Conservation (phyloP, 352 stramenopile species). For the Phytophthora hybrid region DNA sequence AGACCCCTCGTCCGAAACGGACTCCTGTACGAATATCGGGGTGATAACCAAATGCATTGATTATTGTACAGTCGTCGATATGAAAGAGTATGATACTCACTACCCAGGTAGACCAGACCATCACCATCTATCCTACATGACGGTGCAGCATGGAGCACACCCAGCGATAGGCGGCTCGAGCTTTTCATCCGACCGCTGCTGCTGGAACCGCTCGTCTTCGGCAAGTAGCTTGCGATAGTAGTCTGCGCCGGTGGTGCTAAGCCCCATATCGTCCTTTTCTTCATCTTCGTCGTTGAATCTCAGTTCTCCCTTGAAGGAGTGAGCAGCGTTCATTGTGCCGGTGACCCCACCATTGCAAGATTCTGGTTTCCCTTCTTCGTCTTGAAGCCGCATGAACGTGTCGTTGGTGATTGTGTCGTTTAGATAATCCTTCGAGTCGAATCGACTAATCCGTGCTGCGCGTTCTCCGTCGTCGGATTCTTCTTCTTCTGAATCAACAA, state of each 20-base stretch:
- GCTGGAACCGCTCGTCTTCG: conserved; percentile 49
- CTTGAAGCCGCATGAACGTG: conserved; percentile 64
- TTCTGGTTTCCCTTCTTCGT: conserved; percentile 42
- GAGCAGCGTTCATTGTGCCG: conserved; percentile 14
- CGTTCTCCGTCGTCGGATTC: conserved; percentile 7
- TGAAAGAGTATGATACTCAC: neutral
- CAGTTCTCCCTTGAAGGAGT: conserved; percentile 76
- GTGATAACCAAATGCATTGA: conserved; percentile 14
- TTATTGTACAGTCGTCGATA: conserved; percentile 18
- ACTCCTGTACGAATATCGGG: too few relatives aligned
- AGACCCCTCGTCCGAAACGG: conserved; percentile 23
- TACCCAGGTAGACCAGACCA: neutral
- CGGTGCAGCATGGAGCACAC: conserved; percentile 65
- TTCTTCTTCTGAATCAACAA: conserved; percentile 31
- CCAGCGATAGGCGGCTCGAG: conserved; percentile 40
- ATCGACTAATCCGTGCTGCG: conserved; percentile 36
- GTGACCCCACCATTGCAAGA: conserved; percentile 16
- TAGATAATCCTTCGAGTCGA: conserved; percentile 70
- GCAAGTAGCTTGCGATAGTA: conserved; percentile 58
- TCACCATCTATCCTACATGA: conserved; percentile 41
- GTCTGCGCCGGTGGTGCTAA: conserved; percentile 47
- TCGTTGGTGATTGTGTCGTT: conserved; percentile 85
- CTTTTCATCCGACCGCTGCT: conserved; percentile 41
- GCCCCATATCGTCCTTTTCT: conserved; percentile 42
- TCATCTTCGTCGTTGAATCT: conserved; percentile 49